phyloP scores from a whole-genome alignment of 2,329 filamentous ascomycete species.

The Trichoderma sp. region DNA sequence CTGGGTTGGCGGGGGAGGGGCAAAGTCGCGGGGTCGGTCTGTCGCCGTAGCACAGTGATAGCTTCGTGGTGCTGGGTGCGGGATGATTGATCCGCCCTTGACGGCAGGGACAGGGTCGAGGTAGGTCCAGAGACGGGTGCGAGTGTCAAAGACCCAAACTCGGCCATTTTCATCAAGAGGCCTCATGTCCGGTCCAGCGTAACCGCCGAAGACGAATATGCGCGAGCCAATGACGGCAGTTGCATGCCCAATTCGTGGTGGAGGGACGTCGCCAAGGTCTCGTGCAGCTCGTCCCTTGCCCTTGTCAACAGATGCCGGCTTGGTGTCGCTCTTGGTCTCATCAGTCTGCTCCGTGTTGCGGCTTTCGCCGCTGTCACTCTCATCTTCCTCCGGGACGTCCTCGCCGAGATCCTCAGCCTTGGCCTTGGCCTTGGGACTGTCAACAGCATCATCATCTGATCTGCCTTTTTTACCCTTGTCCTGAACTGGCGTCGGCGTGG shows the following conservation, averaged over 20 bases:
- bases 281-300: conserved; percentile 44
- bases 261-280: conserved; percentile 56
- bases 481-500: conserved; percentile 28
- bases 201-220: conserved; percentile 82
- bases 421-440: conserved; percentile 29
- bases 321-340: conserved; percentile 23
- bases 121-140: conserved; percentile 64
- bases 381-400: conserved; percentile 9
- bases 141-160: conserved; percentile 76
- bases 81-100: conserved; percentile 47
- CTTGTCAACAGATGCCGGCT: conserved; percentile 40
- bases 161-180: conserved; percentile 74
- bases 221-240: conserved; percentile 68
- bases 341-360: conserved; percentile 18
- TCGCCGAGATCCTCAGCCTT: conserved; percentile 17
- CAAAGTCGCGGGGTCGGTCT: conserved; percentile 59
- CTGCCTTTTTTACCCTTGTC: conserved; percentile 42
- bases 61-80: conserved; percentile 66
- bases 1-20: conserved; percentile 40
- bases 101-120: conserved; percentile 59
- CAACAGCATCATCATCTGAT: conserved; percentile 44
- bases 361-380: conserved; percentile 17
- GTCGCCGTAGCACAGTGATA: conserved; percentile 68
- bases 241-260: conserved; percentile 73
- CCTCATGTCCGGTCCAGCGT: conserved; percentile 68